Percentiles rank a stretch among this genome's conserved stretches.
phyloP scores from a whole-genome alignment of 768 basidiomycete species.

The Fomitopsis pulvina region DNA sequence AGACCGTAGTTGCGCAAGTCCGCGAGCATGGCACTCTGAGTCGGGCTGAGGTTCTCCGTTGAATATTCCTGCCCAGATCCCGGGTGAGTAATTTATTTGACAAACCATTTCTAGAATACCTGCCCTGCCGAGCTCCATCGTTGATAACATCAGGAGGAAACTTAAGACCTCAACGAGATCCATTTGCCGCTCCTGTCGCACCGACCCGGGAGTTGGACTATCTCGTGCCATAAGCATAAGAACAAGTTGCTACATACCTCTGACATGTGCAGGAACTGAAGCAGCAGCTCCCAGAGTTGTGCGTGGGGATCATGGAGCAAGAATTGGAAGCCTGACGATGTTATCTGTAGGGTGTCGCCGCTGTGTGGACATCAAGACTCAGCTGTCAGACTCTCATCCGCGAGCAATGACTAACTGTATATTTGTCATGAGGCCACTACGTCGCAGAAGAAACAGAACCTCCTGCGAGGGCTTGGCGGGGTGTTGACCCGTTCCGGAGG shows the following conservation, averaged over 20 bases:
- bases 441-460: slow-evolving; percentile 76
- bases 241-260: slow-evolving; percentile 45
- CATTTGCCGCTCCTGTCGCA: slow-evolving; percentile 70
- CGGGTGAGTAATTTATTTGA: not conserved
- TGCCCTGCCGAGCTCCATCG: slow-evolving; percentile 90
- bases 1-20: slow-evolving; percentile 95
- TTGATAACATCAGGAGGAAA: slow-evolving; percentile 95
- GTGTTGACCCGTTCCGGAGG: slow-evolving; percentile 74
- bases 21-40: slow-evolving; percentile 81
- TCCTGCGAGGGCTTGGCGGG: slow-evolving; percentile 74
- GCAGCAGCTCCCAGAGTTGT: slow-evolving; percentile 90
- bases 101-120: not conserved
- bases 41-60: slow-evolving; percentile 68
- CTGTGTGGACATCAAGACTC: slow-evolving; percentile 24
- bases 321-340: slow-evolving; percentile 94
- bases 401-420: slow-evolving; percentile 43
- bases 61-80: slow-evolving; percentile 69
- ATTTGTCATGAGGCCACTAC: slow-evolving; percentile 81
- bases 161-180: slow-evolving; percentile 90
- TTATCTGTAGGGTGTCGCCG: slow-evolving; percentile 68
- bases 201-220: not conserved
- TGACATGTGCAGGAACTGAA: slow-evolving; percentile 83
- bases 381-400: not conserved
- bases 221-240: too few relatives aligned
- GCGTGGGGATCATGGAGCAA: slow-evolving; percentile 90